A percentile compares a stretch with the other conserved stretches of the same genome.
phyloP scores from a whole-genome alignment of 2,329 filamentous ascomycete genomes.

The Xenosphaeropsis pyriputrescens region DNA sequence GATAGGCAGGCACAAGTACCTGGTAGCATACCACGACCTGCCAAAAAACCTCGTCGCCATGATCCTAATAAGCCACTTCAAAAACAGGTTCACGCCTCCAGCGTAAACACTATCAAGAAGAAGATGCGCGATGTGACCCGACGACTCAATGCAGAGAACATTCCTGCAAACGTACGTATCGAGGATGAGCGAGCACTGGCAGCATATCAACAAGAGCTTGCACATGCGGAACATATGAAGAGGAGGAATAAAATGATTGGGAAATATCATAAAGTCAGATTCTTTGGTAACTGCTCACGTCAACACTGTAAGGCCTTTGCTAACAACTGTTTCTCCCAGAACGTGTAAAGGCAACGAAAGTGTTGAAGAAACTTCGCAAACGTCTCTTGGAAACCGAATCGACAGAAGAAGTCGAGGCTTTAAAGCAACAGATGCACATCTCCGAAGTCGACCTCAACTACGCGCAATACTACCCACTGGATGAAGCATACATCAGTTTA shows the following conservation, averaged over 20 bases:
- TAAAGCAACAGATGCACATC: constrained; percentile 46
- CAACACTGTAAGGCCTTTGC: constrained; percentile 1
- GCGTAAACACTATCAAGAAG: constrained; percentile 51
- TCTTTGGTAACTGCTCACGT: constrained; percentile 48
- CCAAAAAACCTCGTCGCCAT: constrained; percentile 16
- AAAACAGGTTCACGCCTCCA: constrained; percentile 17
- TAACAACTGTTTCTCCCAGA: constrained; percentile 27
- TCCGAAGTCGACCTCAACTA: constrained; percentile 66
- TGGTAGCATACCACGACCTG: constrained; percentile 13
- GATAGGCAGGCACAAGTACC: constrained; percentile 17
- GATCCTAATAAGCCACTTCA: constrained; percentile 11
- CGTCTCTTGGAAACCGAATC: constrained; percentile 36
- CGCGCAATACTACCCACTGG: constrained; percentile 55
- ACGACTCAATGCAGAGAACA: constrained; percentile 42
- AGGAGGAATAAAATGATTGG: constrained; percentile 55
- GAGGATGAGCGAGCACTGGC: constrained; percentile 61
- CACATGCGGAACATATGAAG: constrained; percentile 41
- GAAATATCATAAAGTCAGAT: constrained; percentile 72
- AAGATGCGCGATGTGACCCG: constrained; percentile 56
- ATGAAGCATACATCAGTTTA: constrained; percentile 54
- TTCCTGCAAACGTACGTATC: constrained; percentile 52
- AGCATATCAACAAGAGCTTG: constrained; percentile 49
- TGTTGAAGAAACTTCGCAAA: constrained; percentile 49
- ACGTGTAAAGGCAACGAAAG: constrained; percentile 55
- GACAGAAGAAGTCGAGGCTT: constrained; percentile 30